Conservation (phyloP, 805 yeast species). For the Candida tibetensis region DNA sequence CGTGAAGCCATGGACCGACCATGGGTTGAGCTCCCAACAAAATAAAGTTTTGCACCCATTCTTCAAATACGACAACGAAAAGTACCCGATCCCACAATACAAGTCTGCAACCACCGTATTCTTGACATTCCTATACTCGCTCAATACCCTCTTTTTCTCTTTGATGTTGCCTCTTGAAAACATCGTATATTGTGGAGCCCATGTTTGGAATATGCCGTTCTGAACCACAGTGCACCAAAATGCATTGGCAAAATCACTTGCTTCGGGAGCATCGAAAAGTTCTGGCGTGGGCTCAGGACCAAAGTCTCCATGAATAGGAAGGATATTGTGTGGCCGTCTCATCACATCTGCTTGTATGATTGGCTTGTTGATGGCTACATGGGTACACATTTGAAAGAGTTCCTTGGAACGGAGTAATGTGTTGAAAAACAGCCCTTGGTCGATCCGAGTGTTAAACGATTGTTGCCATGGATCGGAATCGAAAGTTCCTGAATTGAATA, state of each 20-base stretch:
- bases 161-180: slow-evolving; percentile 83
- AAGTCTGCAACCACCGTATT: slow-evolving; percentile 58
- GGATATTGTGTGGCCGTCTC: slow-evolving; percentile 63
- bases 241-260: slow-evolving; percentile 45
- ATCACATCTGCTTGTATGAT: slow-evolving; percentile 53
- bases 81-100: slow-evolving; percentile 86
- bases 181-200: slow-evolving; percentile 89
- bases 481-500: slow-evolving; percentile 52
- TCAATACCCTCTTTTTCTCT: slow-evolving; percentile 68
- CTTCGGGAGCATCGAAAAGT: slow-evolving; percentile 16
- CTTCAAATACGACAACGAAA: slow-evolving; percentile 63
- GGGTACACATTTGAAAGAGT: slow-evolving; percentile 38
- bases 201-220: slow-evolving; percentile 70
- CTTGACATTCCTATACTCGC: slow-evolving; percentile 33
- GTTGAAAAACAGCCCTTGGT: slow-evolving; percentile 13
- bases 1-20: slow-evolving; percentile 73
- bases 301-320: slow-evolving; percentile 64
- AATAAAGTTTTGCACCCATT: slow-evolving; percentile 51
- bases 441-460: slow-evolving; percentile 10
- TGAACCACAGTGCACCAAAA: slow-evolving; percentile 74
- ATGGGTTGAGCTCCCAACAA: slow-evolving; percentile 84
- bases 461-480: slow-evolving; percentile 34
- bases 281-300: slow-evolving; percentile 41
- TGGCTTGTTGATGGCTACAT: slow-evolving; percentile 71
- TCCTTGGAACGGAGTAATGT: slow-evolving; percentile 9